Evolutionary conservation across 2,329 filamentous ascomycete genomes (phyloP), one percentile per base, ranked within the genome.

Genomic region (Pezizomycotina sp.): DNA sequence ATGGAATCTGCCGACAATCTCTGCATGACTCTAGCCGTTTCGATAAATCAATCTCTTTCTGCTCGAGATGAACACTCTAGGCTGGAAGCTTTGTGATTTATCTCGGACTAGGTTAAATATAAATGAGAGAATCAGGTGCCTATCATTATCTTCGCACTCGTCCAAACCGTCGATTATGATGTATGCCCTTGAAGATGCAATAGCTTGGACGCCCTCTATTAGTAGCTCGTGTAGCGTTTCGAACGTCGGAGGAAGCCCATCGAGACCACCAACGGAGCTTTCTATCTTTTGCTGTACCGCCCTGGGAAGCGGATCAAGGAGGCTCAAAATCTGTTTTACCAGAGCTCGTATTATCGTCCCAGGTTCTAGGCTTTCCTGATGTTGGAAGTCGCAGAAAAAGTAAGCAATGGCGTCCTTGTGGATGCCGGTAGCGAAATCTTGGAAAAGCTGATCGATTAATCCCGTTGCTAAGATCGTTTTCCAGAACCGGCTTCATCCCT

Each of bases 21-120:
- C 20, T 23, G 2, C n/a, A 14, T 4, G 19, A 6, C 4, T 2
- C 13, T 22, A 33, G 23, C 13, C n/a, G 13, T 15, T 22, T 40
- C 19, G 39, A 35, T 13, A 47, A 33, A 24, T 42, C 37, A 13
- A 53, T 28, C 14, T 48, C 49, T n/a, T 53, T 1, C 55, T 50
- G 33, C 51, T 51, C 1, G 48, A 42, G 10, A 58, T 16, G 31
- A 58, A 50, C 34, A 56, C 22, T 35, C 50, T 52, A 3, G 47
- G 14, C 15, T 12, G 20, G 27, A 21, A n/a, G 21, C 22, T 19
- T 14, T 31, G 4, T n/a, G n/a, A 23, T 5, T 14, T 15, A 33
- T 12, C 4, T 15, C 25, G 10, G 6, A 15, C 16, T 6, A 46
- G 24, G 3, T 9, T 6, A 1, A 29, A n/a, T n/a, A n/a, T n/a